phyloP scores from a whole-genome alignment of 768 basidiomycete genomes.

The Kwoniella europaea region DNA sequence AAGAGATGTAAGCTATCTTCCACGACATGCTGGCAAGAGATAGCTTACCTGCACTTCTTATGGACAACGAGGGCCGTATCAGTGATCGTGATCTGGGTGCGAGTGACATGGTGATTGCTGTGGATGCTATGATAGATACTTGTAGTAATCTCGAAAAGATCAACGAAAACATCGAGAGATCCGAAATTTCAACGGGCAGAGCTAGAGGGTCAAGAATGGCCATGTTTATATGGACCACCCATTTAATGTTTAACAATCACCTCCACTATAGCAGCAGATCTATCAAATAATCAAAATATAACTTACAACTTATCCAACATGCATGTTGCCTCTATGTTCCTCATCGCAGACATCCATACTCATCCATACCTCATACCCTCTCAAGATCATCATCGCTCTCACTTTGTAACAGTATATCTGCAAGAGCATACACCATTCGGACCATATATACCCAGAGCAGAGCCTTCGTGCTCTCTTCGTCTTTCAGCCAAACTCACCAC shows the following conservation, averaged over 20 bases:
- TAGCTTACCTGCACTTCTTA: conserved; percentile 9
- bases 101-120: conserved; percentile 10
- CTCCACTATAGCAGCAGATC: background rate
- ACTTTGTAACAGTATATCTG: background rate
- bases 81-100: conserved; percentile 6
- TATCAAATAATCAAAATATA: too few relatives aligned
- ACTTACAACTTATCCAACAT: too few relatives aligned
- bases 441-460: conserved; percentile 3
- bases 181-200: conserved; percentile 16
- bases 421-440: background rate
- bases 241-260: background rate
- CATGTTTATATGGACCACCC: background rate
- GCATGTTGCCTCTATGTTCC: background rate
- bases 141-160: background rate
- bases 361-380: background rate
- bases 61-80: conserved; percentile 3
- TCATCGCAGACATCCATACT: background rate
- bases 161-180: conserved; percentile 1
- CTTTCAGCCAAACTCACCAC: conserved; percentile 13
- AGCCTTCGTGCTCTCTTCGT: conserved; percentile 15
- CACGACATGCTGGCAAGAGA: background rate
- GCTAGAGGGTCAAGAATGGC: too few relatives aligned
- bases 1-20: background rate
- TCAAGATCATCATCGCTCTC: background rate
- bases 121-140: background rate